Evolutionary conservation across 208 protist species (phyloP), one percentile per base, ranked within the genome.

Genomic region (Leishmania lainsoni): DNA sequence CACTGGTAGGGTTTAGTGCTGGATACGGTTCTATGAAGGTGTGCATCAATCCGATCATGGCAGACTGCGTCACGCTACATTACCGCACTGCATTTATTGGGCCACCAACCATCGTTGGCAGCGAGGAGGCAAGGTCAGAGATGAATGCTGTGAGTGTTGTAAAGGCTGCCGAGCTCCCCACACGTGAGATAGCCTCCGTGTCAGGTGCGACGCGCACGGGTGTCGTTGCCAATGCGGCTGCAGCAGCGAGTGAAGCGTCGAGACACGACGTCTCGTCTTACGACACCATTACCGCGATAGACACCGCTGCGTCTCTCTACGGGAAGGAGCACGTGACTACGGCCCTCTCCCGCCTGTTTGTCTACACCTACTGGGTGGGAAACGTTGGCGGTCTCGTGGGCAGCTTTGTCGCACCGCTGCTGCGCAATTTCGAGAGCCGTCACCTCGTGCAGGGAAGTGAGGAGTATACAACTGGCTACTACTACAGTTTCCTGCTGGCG

Each of bases 1-100:
- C 85, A 14, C 80, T 90, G 42, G 17, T 84, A 3, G 39, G 75
- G n/a, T 90, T 92, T 54, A 82, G 79, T 56, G 69, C 76, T 17
- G 91, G 91, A 29, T 94, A 94, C 81, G 91, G 91, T 14, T 88
- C 86, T 0, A 92, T 94, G 89, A 94, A 94, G 78, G 88, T 93
- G 49, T 94, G 91, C 86, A 93, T 89, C 5, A 91, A 90, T 74
- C 91, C 91, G 10, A 84, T 94, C 61, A 92, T 94, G 91, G 91
- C 89, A 9, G 90, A 94, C 75, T 87, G 83, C 78, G 81, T 94
- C 63, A 80, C 87, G 10, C 56, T 73, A 48, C 71, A 65, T 1
- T 90, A 90, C 77, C 81, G 80, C 32, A 80, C 70, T 45, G 29
- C 42, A 26, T 32, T 83, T 26, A 17, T 26, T 6, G 54, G 5